Evolutionary conservation across 83 land plant genomes (phyloP).

Genomic region (Thuja plicata): DNA sequence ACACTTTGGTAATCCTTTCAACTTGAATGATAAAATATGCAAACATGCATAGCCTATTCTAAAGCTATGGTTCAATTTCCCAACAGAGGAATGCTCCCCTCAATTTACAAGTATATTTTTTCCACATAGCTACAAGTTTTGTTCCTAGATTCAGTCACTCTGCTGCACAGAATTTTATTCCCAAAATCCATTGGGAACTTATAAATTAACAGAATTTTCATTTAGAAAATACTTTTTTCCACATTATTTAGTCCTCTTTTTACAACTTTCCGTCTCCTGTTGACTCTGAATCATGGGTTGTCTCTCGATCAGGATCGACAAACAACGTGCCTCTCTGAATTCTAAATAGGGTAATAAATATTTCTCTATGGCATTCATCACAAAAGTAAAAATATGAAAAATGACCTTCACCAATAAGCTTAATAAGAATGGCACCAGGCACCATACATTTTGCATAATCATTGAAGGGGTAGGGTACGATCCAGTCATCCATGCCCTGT

Average conservation of each 20-base stretch:
- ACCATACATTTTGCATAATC: slow-evolving; percentile 64
- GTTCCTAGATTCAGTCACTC: neutral
- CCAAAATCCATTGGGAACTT: neutral
- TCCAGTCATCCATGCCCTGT: slow-evolving; percentile 86
- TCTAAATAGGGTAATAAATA: slow-evolving; percentile 76
- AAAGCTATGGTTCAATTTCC: neutral
- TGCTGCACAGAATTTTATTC: neutral
- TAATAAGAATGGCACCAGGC: slow-evolving; percentile 69
- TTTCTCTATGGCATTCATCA: slow-evolving; percentile 80
- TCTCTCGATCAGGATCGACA: neutral
- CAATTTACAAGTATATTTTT: neutral
- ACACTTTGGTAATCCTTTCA: neutral
- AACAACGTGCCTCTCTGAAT: slow-evolving; percentile 57
- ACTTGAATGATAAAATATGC: neutral
- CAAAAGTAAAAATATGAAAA: slow-evolving; percentile 88
- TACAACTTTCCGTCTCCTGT: too few relatives aligned
- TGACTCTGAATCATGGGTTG: too few relatives aligned
- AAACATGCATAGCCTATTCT: neutral
- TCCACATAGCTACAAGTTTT: neutral
- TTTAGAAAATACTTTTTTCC: neutral
- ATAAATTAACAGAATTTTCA: neutral
- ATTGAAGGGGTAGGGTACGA: slow-evolving; percentile 65
- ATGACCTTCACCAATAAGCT: slow-evolving; percentile 81
- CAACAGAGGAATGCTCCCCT: neutral
- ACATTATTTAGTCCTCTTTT: neutral